These are phyloP conservation scores for Phlebiopsis gigantea DNA, from an alignment of 768 basidiomycete species.

Conservation along the genomic window DNA sequence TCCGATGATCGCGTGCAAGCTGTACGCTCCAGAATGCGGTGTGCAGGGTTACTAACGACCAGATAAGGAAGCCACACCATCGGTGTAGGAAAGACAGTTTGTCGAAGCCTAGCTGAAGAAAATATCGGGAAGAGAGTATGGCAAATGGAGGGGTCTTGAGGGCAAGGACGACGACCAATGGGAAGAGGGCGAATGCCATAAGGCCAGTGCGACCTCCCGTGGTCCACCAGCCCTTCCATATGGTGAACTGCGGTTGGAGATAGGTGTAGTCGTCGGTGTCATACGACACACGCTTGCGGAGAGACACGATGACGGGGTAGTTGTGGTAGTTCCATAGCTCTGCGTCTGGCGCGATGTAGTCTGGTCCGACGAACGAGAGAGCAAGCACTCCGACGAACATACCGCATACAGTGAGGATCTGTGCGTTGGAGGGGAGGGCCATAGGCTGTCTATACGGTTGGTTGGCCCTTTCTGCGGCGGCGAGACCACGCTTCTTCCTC, in stretches of 20 bases:
- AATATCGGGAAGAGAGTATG: slow-evolving; percentile 56
- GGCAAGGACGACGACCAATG: slow-evolving; percentile 63
- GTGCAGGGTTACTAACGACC: slow-evolving; percentile 56
- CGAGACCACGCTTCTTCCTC: slow-evolving; percentile 41
- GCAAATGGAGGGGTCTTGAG: slow-evolving; percentile 72
- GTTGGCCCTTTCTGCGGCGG: slow-evolving; percentile 27
- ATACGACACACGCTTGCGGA: slow-evolving; percentile 6
- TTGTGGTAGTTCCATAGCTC: slow-evolving; percentile 38
- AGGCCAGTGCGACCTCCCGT: slow-evolving; percentile 61
- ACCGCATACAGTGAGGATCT: slow-evolving; percentile 45
- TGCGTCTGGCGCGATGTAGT: slow-evolving; percentile 54
- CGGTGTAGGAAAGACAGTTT: slow-evolving; percentile 68
- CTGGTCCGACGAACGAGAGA: slow-evolving; percentile 55
- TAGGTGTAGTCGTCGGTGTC: slow-evolving; percentile 28
- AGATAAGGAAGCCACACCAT: slow-evolving; percentile 67
- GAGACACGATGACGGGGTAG: slow-evolving; percentile 16
- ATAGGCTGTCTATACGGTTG: slow-evolving; percentile 36
- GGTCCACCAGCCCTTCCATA: slow-evolving; percentile 68
- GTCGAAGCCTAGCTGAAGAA: slow-evolving; percentile 67
- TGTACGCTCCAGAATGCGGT: slow-evolving; percentile 68
- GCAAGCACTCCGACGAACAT: slow-evolving; percentile 39
- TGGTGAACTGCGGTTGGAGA: slow-evolving; percentile 49
- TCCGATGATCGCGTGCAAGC: slow-evolving; percentile 45
- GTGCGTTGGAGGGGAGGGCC: slow-evolving; percentile 58
- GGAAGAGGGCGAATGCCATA: slow-evolving; percentile 68